These are phyloP conservation scores for Eremomyces bilateralis DNA, from an alignment of 495 filamentous ascomycete genomes.

Conservation along the genomic window DNA sequence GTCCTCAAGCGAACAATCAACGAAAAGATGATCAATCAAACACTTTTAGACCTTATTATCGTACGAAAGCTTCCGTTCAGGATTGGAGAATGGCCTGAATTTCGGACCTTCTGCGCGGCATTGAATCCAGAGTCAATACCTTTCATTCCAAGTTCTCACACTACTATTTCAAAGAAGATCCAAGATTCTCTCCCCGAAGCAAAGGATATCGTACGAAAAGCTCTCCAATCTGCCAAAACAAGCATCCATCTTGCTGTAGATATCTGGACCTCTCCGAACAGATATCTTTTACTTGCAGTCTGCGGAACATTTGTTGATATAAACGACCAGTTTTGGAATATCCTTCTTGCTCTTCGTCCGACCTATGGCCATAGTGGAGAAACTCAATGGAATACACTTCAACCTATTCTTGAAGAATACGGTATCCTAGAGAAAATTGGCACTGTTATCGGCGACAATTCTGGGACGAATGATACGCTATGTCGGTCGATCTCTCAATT, in stretches of 20 bases:
- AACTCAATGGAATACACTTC: background rate
- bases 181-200: background rate
- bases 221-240: background rate
- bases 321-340: background rate
- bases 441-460: slow-evolving; percentile 1
- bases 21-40: background rate
- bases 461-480: slow-evolving; percentile 2
- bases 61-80: background rate
- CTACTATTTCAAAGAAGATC: background rate
- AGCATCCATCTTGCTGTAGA: background rate
- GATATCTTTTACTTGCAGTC: background rate
- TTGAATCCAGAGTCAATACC: background rate
- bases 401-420: background rate
- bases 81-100: background rate
- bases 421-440: slow-evolving; percentile 1
- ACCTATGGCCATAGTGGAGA: background rate
- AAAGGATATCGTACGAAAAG: too few relatives aligned
- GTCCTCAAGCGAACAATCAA: background rate
- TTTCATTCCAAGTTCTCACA: background rate
- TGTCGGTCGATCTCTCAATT: background rate
- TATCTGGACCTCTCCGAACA: background rate
- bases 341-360: background rate
- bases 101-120: background rate
- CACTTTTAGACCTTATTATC: background rate
- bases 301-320: background rate